phyloP scores from a whole-genome alignment of 1,284 basidiomycete genomes.

The Sporisorium scitamineum region DNA sequence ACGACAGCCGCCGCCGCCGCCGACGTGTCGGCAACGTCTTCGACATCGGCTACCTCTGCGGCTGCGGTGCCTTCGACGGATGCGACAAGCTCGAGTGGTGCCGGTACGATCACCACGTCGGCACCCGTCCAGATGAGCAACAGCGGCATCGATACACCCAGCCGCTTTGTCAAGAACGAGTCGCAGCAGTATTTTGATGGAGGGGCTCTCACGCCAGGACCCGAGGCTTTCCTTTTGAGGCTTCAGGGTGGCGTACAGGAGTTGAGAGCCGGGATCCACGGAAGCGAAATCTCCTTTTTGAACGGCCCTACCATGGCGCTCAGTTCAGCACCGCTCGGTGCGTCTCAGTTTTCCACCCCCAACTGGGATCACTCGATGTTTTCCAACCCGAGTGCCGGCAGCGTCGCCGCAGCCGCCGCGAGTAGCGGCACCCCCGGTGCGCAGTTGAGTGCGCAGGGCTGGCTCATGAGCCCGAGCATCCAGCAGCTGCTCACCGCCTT shows the following conservation, averaged over 20 bases:
- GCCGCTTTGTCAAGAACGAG: conserved; percentile 52
- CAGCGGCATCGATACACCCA: conserved; percentile 47
- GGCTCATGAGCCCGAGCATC: conserved; percentile 61
- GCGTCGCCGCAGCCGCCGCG: conserved; percentile 27
- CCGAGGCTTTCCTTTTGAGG: conserved; percentile 61
- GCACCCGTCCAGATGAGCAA: conserved; percentile 29
- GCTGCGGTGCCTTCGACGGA: conserved; percentile 8
- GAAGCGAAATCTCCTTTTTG: conserved; percentile 54
- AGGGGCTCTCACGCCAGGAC: conserved; percentile 60
- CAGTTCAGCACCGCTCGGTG: conserved; percentile 29
- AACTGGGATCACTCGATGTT: conserved; percentile 49
- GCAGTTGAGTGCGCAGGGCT: conserved; percentile 48
- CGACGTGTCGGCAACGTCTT: not conserved
- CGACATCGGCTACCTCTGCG: conserved; percentile 10
- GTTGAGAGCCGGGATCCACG: conserved; percentile 57
- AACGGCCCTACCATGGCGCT: conserved; percentile 35
- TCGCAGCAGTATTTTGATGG: conserved; percentile 58
- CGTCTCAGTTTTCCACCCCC: conserved; percentile 40
- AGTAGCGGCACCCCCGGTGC: conserved; percentile 28
- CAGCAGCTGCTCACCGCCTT: conserved; percentile 56
- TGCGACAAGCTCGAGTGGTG: conserved; percentile 2
- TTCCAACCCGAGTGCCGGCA: conserved; percentile 27
- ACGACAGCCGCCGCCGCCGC: conserved; percentile 9
- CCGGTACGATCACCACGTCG: conserved; percentile 19
- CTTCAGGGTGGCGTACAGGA: conserved; percentile 60